phyloP scores from a whole-genome alignment of 345 rosid genomes.

The Gossypium rotundifolium region DNA sequence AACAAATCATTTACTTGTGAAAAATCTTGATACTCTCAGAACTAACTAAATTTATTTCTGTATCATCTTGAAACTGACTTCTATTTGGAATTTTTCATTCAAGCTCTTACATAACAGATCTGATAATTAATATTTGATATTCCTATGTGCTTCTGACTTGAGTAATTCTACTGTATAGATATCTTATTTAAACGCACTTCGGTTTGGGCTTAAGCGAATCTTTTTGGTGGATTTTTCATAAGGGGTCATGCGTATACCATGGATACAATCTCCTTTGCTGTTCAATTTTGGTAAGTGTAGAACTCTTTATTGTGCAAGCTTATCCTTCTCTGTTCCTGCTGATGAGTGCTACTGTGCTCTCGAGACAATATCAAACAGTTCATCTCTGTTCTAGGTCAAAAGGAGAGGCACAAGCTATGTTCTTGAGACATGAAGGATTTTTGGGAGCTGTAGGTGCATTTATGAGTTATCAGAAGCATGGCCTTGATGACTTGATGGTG shows the following conservation, averaged over 20 bases:
- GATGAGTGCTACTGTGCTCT: conserved; percentile 8
- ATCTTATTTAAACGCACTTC: conserved; percentile 86
- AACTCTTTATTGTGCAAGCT: neutral
- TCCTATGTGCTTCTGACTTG: conserved; percentile 16
- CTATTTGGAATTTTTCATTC: neutral
- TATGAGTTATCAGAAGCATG: conserved; percentile 98
- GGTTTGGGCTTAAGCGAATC: conserved; percentile 88
- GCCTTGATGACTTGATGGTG: conserved; percentile 93
- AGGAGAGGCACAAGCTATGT: conserved; percentile 95
- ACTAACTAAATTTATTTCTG: neutral
- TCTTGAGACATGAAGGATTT: conserved; percentile 97
- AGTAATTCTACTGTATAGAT: conserved; percentile 42
- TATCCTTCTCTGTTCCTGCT: neutral
- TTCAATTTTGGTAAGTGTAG: conserved; percentile 75
- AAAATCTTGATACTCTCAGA: neutral
- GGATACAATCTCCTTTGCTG: conserved; percentile 99
- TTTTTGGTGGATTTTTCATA: conserved; percentile 97
- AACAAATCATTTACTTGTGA: neutral
- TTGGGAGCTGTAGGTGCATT: conserved; percentile 97
- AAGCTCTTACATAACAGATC: neutral
- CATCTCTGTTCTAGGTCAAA: conserved; percentile 59
- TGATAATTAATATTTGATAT: neutral
- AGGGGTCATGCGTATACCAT: conserved; percentile 99
- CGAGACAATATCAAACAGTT: neutral
- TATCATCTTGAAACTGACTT: neutral